These are phyloP conservation scores for Nothophaeocryptopus gaeumannii DNA, from an alignment of 2,329 filamentous ascomycete genomes.

Conservation along the genomic window DNA sequence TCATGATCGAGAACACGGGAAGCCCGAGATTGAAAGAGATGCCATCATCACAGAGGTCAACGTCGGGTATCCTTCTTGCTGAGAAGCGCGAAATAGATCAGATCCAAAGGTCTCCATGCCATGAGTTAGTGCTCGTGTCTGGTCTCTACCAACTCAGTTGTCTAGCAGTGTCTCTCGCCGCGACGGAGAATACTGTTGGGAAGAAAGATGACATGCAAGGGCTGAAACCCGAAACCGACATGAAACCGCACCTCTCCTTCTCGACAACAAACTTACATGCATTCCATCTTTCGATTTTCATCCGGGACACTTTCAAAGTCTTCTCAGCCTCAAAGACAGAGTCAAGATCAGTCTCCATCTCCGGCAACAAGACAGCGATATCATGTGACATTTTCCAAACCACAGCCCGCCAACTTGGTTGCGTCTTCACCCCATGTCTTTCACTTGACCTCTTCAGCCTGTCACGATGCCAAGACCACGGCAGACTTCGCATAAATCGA, in stretches of 20 bases:
- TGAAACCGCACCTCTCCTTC: too few relatives aligned
- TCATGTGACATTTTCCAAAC: background rate
- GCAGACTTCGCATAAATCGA: background rate
- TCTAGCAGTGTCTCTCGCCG: background rate
- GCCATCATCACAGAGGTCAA: background rate
- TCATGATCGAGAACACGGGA: background rate
- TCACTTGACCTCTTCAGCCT: background rate
- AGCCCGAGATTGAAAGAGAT: background rate
- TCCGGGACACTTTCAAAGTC: too few relatives aligned
- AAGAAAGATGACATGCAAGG: too few relatives aligned
- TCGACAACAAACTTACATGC: too few relatives aligned
- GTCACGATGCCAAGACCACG: background rate
- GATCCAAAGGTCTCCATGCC: background rate
- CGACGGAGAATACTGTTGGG: too few relatives aligned
- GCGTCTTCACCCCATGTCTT: background rate
- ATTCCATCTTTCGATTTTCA: too few relatives aligned
- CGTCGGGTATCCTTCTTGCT: constrained; percentile 1
- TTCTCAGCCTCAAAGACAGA: background rate
- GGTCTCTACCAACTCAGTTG: background rate
- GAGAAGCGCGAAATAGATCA: too few relatives aligned
- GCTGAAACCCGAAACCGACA: too few relatives aligned
- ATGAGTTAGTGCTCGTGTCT: background rate
- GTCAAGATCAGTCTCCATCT: too few relatives aligned
- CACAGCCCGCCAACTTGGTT: background rate
- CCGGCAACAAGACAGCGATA: background rate